Evolutionary conservation across 2,329 filamentous ascomycete genomes (phyloP), one percentile per base, ranked within the genome.

Genomic region (Pezicula carpinea): DNA sequence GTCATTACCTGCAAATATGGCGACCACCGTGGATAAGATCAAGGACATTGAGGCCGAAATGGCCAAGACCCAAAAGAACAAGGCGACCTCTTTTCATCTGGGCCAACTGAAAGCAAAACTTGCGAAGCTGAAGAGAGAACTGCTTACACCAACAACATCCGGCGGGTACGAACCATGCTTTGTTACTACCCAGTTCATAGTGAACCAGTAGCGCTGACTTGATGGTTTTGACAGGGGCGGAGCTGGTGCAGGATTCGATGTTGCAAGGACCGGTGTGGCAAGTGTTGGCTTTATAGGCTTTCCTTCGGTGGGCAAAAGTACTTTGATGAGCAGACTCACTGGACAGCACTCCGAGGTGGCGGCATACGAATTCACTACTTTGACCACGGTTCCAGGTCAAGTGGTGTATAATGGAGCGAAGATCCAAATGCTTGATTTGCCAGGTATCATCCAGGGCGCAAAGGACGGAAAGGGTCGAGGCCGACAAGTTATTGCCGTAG

Each of bases 21-120:
- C 92, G 78, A 97, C 92, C 52, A 97, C 92, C 35, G 90, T 96
- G 67, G 92, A 97, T 63, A 97, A 97, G 88, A 96, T 97, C 79
- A 96, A 95, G 72, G 88, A 92, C 64, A 88, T 96, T 70, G 92
- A 96, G 87, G 73, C 85, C 75, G 92, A 96, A 85, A 96, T 96
- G 92, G 89, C 90, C 75, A 81, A 81, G 72, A 96, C 91, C 64
- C 91, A 97, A 70, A 96, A 96, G 75, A 96, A 96, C 72, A 96
- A 96, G 75, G 87, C 87, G 45, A 96, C 90, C 11, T 91, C 89
- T 41, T 96, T 84, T 69, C 91, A 96, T 79, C 75, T 96, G 69
- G 90, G 89, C 70, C 92, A 97, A 72, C 75, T 99, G 59, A 99
- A 99, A 73, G 93, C 93, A 56, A 99, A 99, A 72, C 82, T 99